phyloP scores from a whole-genome alignment of 2,329 filamentous ascomycete genomes.

The Cercospora beticola region DNA sequence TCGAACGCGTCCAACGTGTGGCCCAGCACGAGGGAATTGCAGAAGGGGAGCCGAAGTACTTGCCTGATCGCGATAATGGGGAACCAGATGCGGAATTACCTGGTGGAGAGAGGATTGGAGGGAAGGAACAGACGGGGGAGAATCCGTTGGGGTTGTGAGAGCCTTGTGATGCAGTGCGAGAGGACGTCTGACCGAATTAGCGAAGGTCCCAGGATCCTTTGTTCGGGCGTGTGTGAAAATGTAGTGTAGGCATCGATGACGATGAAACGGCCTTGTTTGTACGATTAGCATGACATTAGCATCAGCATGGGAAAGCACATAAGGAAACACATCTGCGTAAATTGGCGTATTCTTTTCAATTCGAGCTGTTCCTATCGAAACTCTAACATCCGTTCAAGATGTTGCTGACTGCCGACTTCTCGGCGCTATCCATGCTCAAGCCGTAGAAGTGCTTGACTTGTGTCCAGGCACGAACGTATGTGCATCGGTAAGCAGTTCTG shows the following conservation, averaged over 20 bases:
- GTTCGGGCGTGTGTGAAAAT: neutral
- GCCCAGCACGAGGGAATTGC: conserved; percentile 26
- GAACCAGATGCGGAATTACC: conserved; percentile 30
- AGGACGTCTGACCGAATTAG: too few species aligned
- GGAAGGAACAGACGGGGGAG: conserved; percentile 38
- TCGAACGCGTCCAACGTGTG: conserved; percentile 27
- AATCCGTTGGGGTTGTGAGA: conserved; percentile 39
- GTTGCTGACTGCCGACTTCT: conserved; percentile 53
- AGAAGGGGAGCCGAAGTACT: conserved; percentile 17
- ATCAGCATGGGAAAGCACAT: neutral
- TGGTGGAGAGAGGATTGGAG: conserved; percentile 37
- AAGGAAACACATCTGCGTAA: neutral
- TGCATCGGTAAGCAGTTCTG: conserved; percentile 69
- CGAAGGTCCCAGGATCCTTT: too few species aligned
- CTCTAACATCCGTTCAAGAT: conserved; percentile 64
- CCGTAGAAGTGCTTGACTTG: conserved; percentile 72
- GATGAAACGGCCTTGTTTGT: neutral
- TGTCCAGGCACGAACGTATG: conserved; percentile 74
- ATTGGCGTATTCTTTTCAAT: neutral
- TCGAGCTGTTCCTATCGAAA: neutral
- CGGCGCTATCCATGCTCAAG: conserved; percentile 67
- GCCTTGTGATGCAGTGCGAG: neutral
- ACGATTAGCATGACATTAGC: neutral
- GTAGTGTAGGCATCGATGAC: neutral
- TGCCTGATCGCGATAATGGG: conserved; percentile 24